Conservation (phyloP, 2,329 filamentous ascomycete genomes). For the Paraphoma sp. region DNA sequence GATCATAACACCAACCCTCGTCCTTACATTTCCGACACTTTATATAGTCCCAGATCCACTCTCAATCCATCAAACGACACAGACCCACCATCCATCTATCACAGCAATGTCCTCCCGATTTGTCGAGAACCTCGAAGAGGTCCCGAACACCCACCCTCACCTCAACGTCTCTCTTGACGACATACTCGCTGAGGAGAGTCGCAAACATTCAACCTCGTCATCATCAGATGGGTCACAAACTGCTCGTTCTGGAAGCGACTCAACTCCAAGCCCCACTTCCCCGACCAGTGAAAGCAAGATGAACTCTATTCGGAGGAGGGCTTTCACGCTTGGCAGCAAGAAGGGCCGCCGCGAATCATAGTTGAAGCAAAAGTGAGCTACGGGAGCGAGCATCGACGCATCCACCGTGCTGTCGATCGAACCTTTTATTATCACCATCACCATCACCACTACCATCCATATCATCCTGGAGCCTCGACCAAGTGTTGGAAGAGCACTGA, state of each 20-base stretch:
- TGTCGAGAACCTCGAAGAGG: constrained; percentile 47
- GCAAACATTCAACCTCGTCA: constrained; percentile 42
- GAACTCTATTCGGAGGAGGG: constrained; percentile 28
- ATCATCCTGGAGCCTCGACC: constrained; percentile 25
- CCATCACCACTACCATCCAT: constrained; percentile 9
- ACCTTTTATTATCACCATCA: constrained; percentile 1
- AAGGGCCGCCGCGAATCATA: constrained; percentile 35
- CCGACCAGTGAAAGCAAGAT: constrained; percentile 36
- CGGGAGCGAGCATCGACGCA: background rate
- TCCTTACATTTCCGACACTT: constrained; percentile 4
- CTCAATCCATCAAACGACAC: background rate
- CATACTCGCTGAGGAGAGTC: constrained; percentile 47
- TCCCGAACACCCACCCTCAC: constrained; percentile 45
- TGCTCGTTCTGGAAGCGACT: constrained; percentile 30
- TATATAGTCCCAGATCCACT: constrained; percentile 13
- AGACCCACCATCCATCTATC: background rate
- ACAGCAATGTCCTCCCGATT: constrained; percentile 46
- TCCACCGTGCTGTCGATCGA: background rate
- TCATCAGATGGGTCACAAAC: constrained; percentile 39
- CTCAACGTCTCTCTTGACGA: constrained; percentile 50
- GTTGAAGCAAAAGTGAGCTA: background rate
- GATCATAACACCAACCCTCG: constrained; percentile 18
- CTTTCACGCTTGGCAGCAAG: constrained; percentile 42
- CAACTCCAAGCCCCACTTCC: constrained; percentile 29
- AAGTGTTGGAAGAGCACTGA: constrained; percentile 39